phyloP scores from a whole-genome alignment of 768 basidiomycete species.

The Butyriboletus loyo region DNA sequence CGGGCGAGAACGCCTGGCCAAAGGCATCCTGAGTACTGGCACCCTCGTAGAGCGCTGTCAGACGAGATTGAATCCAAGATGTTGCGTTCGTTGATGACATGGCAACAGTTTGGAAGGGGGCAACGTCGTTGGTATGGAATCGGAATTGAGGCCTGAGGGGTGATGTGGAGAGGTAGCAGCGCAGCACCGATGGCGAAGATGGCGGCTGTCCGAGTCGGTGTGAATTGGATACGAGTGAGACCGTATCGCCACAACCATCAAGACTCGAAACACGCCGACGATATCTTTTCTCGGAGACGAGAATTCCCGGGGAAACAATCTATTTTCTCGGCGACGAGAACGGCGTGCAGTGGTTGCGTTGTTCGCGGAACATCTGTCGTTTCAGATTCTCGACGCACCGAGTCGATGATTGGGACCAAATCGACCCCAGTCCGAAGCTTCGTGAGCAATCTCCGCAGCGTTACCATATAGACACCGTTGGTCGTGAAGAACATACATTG shows the following conservation, averaged over 20 bases:
- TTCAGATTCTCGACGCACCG: too few relatives aligned
- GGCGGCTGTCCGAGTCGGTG: not conserved
- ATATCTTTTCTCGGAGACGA: too few relatives aligned
- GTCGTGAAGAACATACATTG: slow-evolving; percentile 13
- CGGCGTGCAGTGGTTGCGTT: too few relatives aligned
- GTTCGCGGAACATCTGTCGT: too few relatives aligned
- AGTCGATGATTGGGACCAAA: too few relatives aligned
- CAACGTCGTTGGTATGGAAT: not conserved
- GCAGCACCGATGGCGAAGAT: slow-evolving; percentile 1
- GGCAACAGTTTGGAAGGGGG: not conserved
- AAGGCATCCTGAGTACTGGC: slow-evolving; percentile 18
- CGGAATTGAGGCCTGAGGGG: not conserved
- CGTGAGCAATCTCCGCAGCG: not conserved
- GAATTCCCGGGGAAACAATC: too few relatives aligned
- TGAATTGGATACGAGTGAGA: too few relatives aligned
- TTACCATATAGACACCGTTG: too few relatives aligned
- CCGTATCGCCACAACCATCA: too few relatives aligned
- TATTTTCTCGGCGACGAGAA: too few relatives aligned
- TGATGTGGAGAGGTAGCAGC: not conserved
- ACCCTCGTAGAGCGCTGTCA: slow-evolving; percentile 30
- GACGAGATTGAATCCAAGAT: slow-evolving; percentile 30
- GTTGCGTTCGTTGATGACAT: slow-evolving; percentile 9
- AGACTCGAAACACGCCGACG: too few relatives aligned
- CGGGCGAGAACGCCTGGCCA: slow-evolving; percentile 31
- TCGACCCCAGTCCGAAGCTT: not conserved